Conservation (phyloP, 2,329 filamentous ascomycete species). For the Xylariaceae sp. region DNA sequence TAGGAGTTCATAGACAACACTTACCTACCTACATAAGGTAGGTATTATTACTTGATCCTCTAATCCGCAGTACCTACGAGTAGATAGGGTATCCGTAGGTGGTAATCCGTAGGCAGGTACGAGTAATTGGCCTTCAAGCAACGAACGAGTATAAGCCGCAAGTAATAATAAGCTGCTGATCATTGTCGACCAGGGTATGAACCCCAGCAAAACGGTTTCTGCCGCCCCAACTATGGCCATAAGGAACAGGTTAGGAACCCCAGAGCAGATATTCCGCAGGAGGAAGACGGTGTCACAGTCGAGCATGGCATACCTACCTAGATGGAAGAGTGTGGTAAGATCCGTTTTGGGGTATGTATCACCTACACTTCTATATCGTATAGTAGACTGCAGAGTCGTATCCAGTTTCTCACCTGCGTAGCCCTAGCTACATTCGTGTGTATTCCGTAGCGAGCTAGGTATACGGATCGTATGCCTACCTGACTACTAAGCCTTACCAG, state of each 20-base stretch:
- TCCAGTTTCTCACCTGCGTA: background rate
- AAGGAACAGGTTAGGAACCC: background rate
- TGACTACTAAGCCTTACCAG: background rate
- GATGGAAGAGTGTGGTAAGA: constrained; percentile 1
- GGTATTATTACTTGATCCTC: background rate
- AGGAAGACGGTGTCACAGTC: too few relatives aligned
- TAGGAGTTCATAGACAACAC: constrained; percentile 14
- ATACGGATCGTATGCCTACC: background rate
- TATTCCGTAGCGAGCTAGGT: background rate
- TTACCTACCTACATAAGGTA: too few relatives aligned
- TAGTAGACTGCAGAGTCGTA: background rate
- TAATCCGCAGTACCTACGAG: background rate
- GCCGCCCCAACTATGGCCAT: background rate
- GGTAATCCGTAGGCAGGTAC: too few relatives aligned
- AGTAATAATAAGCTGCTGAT: background rate
- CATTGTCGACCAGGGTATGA: background rate
- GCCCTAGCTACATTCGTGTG: background rate
- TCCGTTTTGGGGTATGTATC: constrained; percentile 1
- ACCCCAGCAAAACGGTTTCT: constrained; percentile 13
- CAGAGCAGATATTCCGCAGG: too few relatives aligned
- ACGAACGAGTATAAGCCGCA: constrained; percentile 11
- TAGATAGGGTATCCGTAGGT: too few relatives aligned
- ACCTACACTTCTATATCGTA: background rate
- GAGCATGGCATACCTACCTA: constrained; percentile 5
- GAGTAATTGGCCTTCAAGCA: constrained; percentile 3